phyloP scores from a whole-genome alignment of 140 eudicot genomes.

The Bidens hawaiensis region DNA sequence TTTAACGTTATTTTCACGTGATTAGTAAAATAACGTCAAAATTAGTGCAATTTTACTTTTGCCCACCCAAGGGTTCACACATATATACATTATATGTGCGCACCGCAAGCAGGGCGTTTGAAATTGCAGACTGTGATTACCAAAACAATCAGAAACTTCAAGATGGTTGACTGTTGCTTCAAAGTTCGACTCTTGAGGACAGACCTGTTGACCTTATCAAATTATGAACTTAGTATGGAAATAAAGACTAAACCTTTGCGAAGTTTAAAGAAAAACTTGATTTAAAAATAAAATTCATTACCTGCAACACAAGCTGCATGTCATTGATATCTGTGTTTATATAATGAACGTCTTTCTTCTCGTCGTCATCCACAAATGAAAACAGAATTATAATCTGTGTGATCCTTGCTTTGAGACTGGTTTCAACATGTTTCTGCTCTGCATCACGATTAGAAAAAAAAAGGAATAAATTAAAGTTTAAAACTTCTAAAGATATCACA shows the following conservation, averaged over 20 bases:
- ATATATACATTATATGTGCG: too few relatives aligned
- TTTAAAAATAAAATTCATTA: slow-evolving; percentile 22
- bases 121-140: slow-evolving; percentile 8
- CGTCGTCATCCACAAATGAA: slow-evolving; percentile 74
- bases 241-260: background rate
- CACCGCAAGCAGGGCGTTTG: too few relatives aligned
- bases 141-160: slow-evolving; percentile 63
- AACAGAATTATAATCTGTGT: slow-evolving; percentile 49
- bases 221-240: slow-evolving; percentile 25
- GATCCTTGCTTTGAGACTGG: slow-evolving; percentile 65
- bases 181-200: slow-evolving; percentile 62
- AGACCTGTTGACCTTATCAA: slow-evolving; percentile 69
- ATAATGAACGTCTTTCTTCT: slow-evolving; percentile 42
- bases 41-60: too few relatives aligned
- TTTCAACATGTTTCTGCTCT: slow-evolving; percentile 90
- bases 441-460: slow-evolving; percentile 19
- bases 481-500: background rate
- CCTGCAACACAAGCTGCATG: slow-evolving; percentile 60
- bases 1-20: too few relatives aligned
- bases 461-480: background rate
- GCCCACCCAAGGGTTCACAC: too few relatives aligned
- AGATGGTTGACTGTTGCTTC: slow-evolving; percentile 63
- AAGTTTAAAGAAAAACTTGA: background rate
- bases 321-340: slow-evolving; percentile 50
- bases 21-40: too few relatives aligned